These are phyloP conservation scores for Dillenia suffruticosa DNA, from an alignment of 164 flowering plant species.

Conservation along the genomic window DNA sequence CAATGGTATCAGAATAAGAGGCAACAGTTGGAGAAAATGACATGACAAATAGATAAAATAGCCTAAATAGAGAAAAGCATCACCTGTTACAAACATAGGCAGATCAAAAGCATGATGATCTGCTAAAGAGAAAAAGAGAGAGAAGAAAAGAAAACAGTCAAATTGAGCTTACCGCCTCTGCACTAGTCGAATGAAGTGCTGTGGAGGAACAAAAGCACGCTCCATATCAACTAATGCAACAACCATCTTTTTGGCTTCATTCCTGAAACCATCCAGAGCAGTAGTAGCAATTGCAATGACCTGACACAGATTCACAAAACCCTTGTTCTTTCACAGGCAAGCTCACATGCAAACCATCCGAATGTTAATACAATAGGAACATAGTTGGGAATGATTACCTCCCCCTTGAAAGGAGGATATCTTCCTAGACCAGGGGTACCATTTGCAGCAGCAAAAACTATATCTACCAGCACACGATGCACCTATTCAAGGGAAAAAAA, in stretches of 20 bases:
- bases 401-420: constrained; percentile 96
- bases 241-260: constrained; percentile 96
- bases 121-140: not conserved
- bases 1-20: too few relatives aligned
- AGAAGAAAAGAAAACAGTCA: not conserved
- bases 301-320: constrained; percentile 26
- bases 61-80: too few relatives aligned
- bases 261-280: constrained; percentile 85
- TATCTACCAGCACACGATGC: constrained; percentile 88
- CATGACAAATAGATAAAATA: too few relatives aligned
- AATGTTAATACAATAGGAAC: not conserved
- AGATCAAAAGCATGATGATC: not conserved
- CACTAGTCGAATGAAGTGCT: constrained; percentile 94
- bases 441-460: constrained; percentile 90
- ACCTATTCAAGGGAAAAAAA: constrained; percentile 39
- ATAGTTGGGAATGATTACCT: constrained; percentile 38
- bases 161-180: constrained; percentile 67
- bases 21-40: too few relatives aligned
- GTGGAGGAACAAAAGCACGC: constrained; percentile 98
- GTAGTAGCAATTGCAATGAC: constrained; percentile 83
- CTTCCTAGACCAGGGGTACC: constrained; percentile 97
- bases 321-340: too few relatives aligned
- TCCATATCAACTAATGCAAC: constrained; percentile 99
- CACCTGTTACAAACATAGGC: not conserved
- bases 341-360: not conserved